Evolutionary conservation across 225 moss, liverwort and hornwort genomes (phyloP).

Genomic region (Pseudoscleropodium purum): DNA sequence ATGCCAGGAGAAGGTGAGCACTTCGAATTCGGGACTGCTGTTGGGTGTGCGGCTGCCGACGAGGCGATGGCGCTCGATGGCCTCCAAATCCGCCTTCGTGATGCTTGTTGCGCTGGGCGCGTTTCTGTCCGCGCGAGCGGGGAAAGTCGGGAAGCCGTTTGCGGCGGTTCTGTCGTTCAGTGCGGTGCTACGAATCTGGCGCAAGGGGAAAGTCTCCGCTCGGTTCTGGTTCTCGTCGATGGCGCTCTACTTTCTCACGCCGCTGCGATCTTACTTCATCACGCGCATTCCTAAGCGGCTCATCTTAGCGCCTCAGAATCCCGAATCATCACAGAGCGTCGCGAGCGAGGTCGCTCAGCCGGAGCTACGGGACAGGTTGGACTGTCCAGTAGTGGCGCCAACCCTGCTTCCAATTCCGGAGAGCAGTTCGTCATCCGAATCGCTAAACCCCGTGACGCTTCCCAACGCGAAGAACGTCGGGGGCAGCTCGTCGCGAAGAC

Average conservation of each 20-base stretch:
- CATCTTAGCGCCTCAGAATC: not conserved
- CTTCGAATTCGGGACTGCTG: not conserved
- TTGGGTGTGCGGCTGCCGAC: not conserved
- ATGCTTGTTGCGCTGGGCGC: constrained; percentile 13
- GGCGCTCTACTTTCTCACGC: constrained; percentile 19
- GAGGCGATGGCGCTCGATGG: not conserved
- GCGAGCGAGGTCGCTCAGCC: not conserved
- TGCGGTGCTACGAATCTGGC: constrained; percentile 17
- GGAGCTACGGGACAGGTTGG: not conserved
- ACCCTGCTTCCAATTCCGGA: constrained; percentile 13
- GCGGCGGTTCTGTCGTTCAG: constrained; percentile 7
- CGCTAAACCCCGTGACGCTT: not conserved
- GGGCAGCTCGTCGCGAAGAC: not conserved
- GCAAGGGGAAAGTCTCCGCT: constrained; percentile 4
- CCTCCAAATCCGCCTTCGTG: constrained; percentile 2
- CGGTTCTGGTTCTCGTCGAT: constrained; percentile 9
- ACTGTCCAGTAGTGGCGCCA: not conserved
- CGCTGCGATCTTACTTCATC: constrained; percentile 20
- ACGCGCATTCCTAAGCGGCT: constrained; percentile 5
- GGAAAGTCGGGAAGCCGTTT: not conserved
- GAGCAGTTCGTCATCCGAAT: not conserved
- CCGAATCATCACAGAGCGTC: not conserved
- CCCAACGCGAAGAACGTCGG: not conserved
- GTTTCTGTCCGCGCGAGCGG: constrained; percentile 1
- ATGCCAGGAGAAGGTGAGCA: not conserved